phyloP scores from a whole-genome alignment of 176 grass and related monocot genomes.

The Oryza coarctata region DNA sequence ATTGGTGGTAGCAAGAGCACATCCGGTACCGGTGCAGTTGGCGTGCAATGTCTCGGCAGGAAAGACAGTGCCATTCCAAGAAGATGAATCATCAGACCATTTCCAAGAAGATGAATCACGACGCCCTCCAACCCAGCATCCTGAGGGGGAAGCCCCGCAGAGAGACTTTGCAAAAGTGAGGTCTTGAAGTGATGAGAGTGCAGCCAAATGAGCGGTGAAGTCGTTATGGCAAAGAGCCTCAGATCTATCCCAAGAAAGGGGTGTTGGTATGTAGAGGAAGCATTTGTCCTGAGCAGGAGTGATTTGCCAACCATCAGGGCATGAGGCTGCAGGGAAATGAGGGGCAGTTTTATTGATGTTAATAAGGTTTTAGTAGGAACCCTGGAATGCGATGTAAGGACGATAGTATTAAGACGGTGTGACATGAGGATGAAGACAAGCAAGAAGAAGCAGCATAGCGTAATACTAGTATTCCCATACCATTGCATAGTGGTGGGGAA shows the following conservation, averaged over 20 bases:
- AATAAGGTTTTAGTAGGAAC: neutral
- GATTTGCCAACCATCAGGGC: slow-evolving; percentile 60
- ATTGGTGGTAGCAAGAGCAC: slow-evolving; percentile 33
- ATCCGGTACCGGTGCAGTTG: slow-evolving; percentile 43
- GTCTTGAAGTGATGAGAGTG: slow-evolving; percentile 66
- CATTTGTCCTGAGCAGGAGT: slow-evolving; percentile 57
- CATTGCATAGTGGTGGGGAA: neutral
- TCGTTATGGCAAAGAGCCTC: slow-evolving; percentile 54
- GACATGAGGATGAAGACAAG: neutral
- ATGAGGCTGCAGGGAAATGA: slow-evolving; percentile 48
- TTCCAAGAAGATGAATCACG: slow-evolving; percentile 46
- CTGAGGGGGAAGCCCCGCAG: slow-evolving; percentile 43
- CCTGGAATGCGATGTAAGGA: neutral
- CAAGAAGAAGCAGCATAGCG: neutral
- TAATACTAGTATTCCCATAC: neutral
- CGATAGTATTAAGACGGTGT: neutral
- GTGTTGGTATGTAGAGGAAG: slow-evolving; percentile 51
- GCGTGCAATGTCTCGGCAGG: neutral
- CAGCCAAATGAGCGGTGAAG: slow-evolving; percentile 59
- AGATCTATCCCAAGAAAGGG: slow-evolving; percentile 68
- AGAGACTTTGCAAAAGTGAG: slow-evolving; percentile 57
- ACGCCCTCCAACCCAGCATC: slow-evolving; percentile 82
- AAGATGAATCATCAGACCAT: slow-evolving; percentile 58
- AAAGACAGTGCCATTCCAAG: slow-evolving; percentile 51
- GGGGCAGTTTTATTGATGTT: neutral